These are phyloP conservation scores for Chloris gayana DNA, from an alignment of 176 grass and related monocot genomes.

Conservation along the genomic window DNA sequence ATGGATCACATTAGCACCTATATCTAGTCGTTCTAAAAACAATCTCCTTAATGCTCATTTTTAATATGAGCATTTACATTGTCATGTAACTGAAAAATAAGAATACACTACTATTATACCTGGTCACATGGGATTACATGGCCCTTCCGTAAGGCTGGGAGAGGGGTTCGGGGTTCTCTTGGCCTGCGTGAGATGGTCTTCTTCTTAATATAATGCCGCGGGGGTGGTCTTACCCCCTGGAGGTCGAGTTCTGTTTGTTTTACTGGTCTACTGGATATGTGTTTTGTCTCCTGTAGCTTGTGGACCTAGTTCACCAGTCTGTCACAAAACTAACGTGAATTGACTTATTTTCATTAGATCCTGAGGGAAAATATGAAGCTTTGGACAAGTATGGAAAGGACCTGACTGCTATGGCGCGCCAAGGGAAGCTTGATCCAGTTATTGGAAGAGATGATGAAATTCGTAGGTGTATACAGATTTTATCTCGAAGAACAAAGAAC, in stretches of 20 bases:
- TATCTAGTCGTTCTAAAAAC: not conserved
- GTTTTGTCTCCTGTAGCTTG: not conserved
- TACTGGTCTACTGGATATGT: not conserved
- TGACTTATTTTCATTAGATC: conserved; percentile 56
- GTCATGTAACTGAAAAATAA: not conserved
- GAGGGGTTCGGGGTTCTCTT: no score
- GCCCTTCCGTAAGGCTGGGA: no score
- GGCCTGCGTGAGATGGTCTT: no score
- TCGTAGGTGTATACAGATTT: conserved; percentile 96
- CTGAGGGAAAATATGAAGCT: conserved; percentile 97
- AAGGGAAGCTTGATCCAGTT: conserved; percentile 98
- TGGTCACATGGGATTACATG: no score
- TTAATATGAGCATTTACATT: not conserved
- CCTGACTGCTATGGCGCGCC: conserved; percentile 88
- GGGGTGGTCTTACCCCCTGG: no score
- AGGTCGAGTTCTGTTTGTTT: no score
- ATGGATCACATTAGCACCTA: not conserved
- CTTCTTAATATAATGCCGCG: no score
- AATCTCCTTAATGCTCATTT: not conserved
- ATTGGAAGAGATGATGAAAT: conserved; percentile 99
- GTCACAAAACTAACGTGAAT: conserved; percentile 15
- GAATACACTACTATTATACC: not conserved
- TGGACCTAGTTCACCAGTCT: not conserved
- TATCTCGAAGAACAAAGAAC: conserved; percentile 97
- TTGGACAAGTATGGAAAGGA: conserved; percentile 98